These are phyloP conservation scores for Candida lessepsii DNA, from an alignment of 805 yeast species.

Conservation along the genomic window DNA sequence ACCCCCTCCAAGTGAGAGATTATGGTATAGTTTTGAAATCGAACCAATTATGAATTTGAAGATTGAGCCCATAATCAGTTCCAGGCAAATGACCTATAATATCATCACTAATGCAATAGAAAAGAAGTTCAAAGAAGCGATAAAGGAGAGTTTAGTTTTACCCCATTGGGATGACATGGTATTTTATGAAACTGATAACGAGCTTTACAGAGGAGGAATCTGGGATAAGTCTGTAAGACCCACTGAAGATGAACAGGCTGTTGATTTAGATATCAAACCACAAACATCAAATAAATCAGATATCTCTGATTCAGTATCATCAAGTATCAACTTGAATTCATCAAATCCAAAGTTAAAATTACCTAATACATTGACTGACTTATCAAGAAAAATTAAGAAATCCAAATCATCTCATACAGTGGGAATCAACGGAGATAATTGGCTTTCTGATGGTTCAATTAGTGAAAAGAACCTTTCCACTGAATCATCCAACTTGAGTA, in stretches of 20 bases:
- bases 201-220: conserved; percentile 86
- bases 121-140: conserved; percentile 72
- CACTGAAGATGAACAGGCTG: background rate
- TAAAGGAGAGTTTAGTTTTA: conserved; percentile 73
- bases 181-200: conserved; percentile 62
- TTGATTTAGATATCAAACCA: conserved; percentile 5
- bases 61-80: conserved; percentile 89
- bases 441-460: conserved; percentile 27
- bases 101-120: conserved; percentile 79
- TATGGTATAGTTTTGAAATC: conserved; percentile 85
- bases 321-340: background rate
- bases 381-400: conserved; percentile 25
- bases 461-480: conserved; percentile 13
- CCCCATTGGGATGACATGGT: conserved; percentile 90
- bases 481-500: conserved; percentile 9
- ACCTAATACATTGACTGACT: conserved; percentile 23
- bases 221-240: conserved; percentile 58
- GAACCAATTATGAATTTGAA: conserved; percentile 75
- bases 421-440: conserved; percentile 24
- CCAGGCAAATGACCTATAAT: conserved; percentile 74
- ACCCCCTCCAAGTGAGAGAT: conserved; percentile 85
- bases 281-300: conserved; percentile 8
- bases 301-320: conserved; percentile 1
- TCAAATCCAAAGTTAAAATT: conserved; percentile 16
- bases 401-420: conserved; percentile 24